Evolutionary conservation across 495 filamentous ascomycete genomes (phyloP).

Genomic region (Daldinia decipiens): DNA sequence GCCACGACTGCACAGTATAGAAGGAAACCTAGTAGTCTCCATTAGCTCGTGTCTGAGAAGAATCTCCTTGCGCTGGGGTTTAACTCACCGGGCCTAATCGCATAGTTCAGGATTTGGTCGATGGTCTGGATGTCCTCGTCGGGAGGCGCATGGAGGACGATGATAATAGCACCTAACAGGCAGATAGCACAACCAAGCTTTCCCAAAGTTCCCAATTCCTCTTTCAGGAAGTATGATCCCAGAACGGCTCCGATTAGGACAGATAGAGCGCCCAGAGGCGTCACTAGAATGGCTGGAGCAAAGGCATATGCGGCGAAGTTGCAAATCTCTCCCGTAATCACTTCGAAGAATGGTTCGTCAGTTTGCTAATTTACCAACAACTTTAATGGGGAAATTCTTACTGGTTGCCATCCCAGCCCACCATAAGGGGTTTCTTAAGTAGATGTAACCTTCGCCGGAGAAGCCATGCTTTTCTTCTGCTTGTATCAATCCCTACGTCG

Average conservation of each 20-base stretch:
- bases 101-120: conserved; percentile 87
- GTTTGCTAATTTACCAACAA: background rate
- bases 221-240: conserved; percentile 92
- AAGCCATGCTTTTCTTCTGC: conserved; percentile 92
- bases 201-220: conserved; percentile 86
- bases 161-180: conserved; percentile 94
- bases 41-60: conserved; percentile 42
- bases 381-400: conserved; percentile 56
- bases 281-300: conserved; percentile 96
- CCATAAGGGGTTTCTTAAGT: conserved; percentile 91
- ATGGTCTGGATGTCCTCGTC: conserved; percentile 89
- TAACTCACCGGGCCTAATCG: conserved; percentile 82
- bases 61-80: background rate
- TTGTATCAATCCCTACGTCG: conserved; percentile 81
- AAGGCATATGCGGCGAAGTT: conserved; percentile 99
- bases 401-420: conserved; percentile 91
- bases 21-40: conserved; percentile 73
- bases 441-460: conserved; percentile 95
- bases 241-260: conserved; percentile 95
- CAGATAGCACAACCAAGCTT: conserved; percentile 97
- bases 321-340: conserved; percentile 88
- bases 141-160: conserved; percentile 95
- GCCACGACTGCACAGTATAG: conserved; percentile 80
- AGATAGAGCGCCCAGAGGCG: conserved; percentile 89
- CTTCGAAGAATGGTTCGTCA: conserved; percentile 49